phyloP scores from a whole-genome alignment of 768 basidiomycete species.

The Heimioporus sp. region DNA sequence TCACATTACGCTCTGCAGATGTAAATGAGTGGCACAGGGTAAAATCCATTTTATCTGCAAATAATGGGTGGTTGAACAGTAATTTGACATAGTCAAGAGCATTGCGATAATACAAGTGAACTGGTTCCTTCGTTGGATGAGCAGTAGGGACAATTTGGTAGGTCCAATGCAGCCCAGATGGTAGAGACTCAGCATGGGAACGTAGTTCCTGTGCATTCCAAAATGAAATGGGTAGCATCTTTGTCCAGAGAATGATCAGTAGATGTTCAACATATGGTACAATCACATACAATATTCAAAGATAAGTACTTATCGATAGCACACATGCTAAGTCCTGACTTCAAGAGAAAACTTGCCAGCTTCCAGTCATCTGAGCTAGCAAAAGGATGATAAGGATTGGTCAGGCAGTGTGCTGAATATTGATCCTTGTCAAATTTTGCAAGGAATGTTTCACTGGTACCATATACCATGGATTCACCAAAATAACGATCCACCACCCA shows the following conservation, averaged over 20 bases:
- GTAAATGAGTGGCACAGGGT: neutral
- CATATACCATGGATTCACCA: too few species aligned
- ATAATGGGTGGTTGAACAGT: constrained; percentile 19
- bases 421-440: too few species aligned
- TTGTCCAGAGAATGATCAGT: neutral
- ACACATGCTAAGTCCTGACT: too few species aligned
- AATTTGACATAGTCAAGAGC: constrained; percentile 22
- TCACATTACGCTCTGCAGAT: neutral
- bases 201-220: neutral
- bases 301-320: too few species aligned
- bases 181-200: neutral
- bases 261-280: too few species aligned
- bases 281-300: too few species aligned
- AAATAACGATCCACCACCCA: too few species aligned
- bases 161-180: constrained; percentile 13
- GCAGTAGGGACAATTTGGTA: constrained; percentile 2
- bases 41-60: constrained; percentile 15
- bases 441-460: too few species aligned
- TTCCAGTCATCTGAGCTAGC: too few species aligned
- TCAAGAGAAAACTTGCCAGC: too few species aligned
- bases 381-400: too few species aligned
- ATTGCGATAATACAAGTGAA: constrained; percentile 25
- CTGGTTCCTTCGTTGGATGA: constrained; percentile 17
- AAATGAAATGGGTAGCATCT: neutral
- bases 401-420: too few species aligned